Evolutionary conservation across 1,284 basidiomycete genomes (phyloP).

Genomic region (Trametes sp.): DNA sequence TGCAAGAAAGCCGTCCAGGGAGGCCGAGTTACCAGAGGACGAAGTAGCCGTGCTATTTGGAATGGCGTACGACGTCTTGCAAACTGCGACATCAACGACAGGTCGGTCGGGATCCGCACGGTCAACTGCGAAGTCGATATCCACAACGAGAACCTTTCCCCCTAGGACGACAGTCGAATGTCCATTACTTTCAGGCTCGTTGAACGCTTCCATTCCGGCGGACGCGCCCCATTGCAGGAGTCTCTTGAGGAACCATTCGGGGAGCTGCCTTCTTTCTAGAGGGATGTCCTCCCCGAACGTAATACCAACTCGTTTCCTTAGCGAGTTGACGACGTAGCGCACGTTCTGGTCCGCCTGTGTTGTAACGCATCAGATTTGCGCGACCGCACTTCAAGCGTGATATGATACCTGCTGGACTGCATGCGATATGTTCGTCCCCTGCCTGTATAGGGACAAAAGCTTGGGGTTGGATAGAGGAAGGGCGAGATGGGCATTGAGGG

Average conservation of each 20-base stretch:
- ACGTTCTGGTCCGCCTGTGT: slow-evolving; percentile 60
- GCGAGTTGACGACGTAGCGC: slow-evolving; percentile 51
- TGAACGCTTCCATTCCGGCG: slow-evolving; percentile 77
- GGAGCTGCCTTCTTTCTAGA: slow-evolving; percentile 50
- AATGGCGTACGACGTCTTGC: slow-evolving; percentile 80
- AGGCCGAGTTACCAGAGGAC: slow-evolving; percentile 55
- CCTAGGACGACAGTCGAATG: slow-evolving; percentile 68
- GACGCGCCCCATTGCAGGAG: slow-evolving; percentile 65
- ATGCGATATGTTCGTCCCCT: slow-evolving; percentile 62
- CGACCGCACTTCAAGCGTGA: no score
- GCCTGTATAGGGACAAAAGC: slow-evolving; percentile 68
- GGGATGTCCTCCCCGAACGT: slow-evolving; percentile 71
- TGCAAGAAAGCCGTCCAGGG: slow-evolving; percentile 68
- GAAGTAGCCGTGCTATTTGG: slow-evolving; percentile 51
- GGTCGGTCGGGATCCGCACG: slow-evolving; percentile 46
- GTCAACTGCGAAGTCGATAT: slow-evolving; percentile 67
- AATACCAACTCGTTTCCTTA: slow-evolving; percentile 53
- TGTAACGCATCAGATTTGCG: not conserved
- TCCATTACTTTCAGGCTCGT: slow-evolving; percentile 59
- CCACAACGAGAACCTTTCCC: slow-evolving; percentile 79
- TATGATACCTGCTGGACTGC: slow-evolving; percentile 53
- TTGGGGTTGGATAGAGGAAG: slow-evolving; percentile 65
- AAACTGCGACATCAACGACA: slow-evolving; percentile 53
- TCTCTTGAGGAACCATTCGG: slow-evolving; percentile 63
- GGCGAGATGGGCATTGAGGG: slow-evolving; percentile 57